Evolutionary conservation across 176 grass and related monocot genomes (phyloP).

Genomic region (Cocos nucifera): DNA sequence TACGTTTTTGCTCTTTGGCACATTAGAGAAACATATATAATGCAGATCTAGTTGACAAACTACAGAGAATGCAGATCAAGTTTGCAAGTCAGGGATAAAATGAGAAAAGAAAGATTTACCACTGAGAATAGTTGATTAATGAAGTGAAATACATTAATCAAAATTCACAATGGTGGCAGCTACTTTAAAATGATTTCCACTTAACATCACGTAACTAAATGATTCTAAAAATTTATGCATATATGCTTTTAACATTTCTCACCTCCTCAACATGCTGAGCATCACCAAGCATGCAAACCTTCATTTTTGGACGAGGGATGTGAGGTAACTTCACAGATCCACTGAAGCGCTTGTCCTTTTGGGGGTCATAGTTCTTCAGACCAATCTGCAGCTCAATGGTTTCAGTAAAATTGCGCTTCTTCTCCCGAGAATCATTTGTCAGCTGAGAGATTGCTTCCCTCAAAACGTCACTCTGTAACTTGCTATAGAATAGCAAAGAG

Average conservation of each 20-base stretch:
- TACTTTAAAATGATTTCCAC: no score
- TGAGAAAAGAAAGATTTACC: no score
- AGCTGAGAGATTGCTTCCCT: slow-evolving; percentile 24
- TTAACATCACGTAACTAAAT: no score
- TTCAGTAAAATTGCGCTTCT: slow-evolving; percentile 24
- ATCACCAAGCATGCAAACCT: slow-evolving; percentile 26
- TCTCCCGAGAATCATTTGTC: slow-evolving; percentile 8
- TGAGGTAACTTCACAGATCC: slow-evolving; percentile 22
- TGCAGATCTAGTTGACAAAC: no score
- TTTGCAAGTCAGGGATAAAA: no score
- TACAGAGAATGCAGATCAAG: no score
- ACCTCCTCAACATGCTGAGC: slow-evolving; percentile 29
- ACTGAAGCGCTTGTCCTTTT: slow-evolving; percentile 27
- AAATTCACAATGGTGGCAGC: no score
- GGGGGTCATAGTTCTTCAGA: slow-evolving; percentile 25
- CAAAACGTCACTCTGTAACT: slow-evolving; percentile 19
- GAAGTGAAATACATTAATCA: no score
- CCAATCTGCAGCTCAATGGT: slow-evolving; percentile 26
- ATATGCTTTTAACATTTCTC: background rate
- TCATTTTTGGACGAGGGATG: slow-evolving; percentile 29
- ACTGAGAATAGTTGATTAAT: no score
- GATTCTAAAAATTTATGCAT: no score
- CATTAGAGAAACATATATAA: no score
- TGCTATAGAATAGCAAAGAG: slow-evolving; percentile 1
- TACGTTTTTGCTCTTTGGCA: no score